Evolutionary conservation across 306 rosid genomes (phyloP), one percentile per base, ranked within the genome.

Genomic region (Arachis stenosperma): DNA sequence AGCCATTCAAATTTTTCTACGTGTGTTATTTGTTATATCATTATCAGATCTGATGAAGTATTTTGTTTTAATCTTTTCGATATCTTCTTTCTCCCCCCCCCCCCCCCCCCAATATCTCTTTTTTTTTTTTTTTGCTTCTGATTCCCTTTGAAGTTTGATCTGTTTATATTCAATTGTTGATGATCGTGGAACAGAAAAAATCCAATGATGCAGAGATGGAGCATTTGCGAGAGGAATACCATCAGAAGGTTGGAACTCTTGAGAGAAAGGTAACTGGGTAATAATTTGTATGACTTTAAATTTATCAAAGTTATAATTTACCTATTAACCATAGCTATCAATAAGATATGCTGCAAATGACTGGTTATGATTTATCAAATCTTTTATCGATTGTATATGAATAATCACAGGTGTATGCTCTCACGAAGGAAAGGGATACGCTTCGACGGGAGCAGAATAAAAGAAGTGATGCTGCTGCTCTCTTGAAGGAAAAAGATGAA

Each of bases 401-500:
- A 59, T 61, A 50, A 57, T 88, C 79, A 47, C 83, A 95, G 99
- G 84, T 92, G 60, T 95, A 95, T 81, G 89, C 99, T 73, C 98
- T 95, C 73, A 86, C 99, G 5, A 95, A 88, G 90, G 99, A 95
- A 86, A 86, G 99, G 80, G 99, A 95, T 83, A 87, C 96, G 0
- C 96, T 92, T 75, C 86, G 98, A 65, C 86, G 99, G 71, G 99
- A 95, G 81, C 99, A 95, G 70, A 95, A n/a, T 88, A 95, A 76
- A 80, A 95, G 87, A 86, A 92, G 96, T 90, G 99, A 95, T 54
- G 98, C 97, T 61, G 98, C 99, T 81, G 92, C 88, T 75, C 97
- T 95, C 56, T 79, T 95, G 90, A 95, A 95, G 86, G 99, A 95
- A 86, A 95, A 95, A 78, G 99, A 95, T 78, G 99, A 95, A 82